phyloP scores from a whole-genome alignment of 2,329 filamentous ascomycete species.

The Boeremia exigua region DNA sequence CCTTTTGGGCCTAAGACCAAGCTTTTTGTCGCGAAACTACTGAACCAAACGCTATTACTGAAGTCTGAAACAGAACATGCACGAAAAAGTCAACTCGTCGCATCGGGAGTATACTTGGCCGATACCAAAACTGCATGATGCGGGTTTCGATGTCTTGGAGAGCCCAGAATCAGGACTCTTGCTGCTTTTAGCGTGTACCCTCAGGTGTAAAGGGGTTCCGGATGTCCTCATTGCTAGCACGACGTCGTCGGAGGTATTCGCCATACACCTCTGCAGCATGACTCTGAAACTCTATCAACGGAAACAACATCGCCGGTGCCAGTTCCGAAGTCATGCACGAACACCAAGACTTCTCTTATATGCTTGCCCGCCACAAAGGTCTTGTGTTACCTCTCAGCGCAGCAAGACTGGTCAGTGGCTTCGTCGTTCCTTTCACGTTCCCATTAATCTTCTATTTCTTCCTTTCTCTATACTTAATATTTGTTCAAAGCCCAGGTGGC shows the following conservation, averaged over 20 bases:
- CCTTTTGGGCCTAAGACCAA: slow-evolving; percentile 19
- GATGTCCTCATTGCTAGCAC: slow-evolving; percentile 21
- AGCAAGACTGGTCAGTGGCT: slow-evolving; percentile 42
- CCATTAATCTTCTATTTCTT: slow-evolving; percentile 26
- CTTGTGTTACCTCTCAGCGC: slow-evolving; percentile 25
- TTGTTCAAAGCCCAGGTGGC: slow-evolving; percentile 43
- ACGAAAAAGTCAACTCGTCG: slow-evolving; percentile 29
- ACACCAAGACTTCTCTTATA: slow-evolving; percentile 32
- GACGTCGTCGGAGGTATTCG: slow-evolving; percentile 23
- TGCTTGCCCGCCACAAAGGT: slow-evolving; percentile 21
- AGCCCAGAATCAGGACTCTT: slow-evolving; percentile 13
- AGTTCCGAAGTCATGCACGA: slow-evolving; percentile 13
- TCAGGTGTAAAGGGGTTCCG: slow-evolving; percentile 19
- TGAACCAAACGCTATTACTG: slow-evolving; percentile 35
- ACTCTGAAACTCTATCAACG: slow-evolving; percentile 28
- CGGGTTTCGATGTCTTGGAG: slow-evolving; percentile 16
- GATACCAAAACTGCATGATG: slow-evolving; percentile 30
- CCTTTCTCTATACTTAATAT: slow-evolving; percentile 32
- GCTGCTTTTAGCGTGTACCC: slow-evolving; percentile 16
- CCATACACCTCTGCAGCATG: slow-evolving; percentile 24
- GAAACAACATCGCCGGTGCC: slow-evolving; percentile 25
- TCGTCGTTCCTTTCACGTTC: slow-evolving; percentile 36
- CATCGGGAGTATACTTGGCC: slow-evolving; percentile 29
- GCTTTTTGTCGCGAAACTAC: slow-evolving; percentile 28
- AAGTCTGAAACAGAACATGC: slow-evolving; percentile 37